phyloP scores from a whole-genome alignment of 2,329 filamentous ascomycete genomes.

The Colletotrichum higginsianum region DNA sequence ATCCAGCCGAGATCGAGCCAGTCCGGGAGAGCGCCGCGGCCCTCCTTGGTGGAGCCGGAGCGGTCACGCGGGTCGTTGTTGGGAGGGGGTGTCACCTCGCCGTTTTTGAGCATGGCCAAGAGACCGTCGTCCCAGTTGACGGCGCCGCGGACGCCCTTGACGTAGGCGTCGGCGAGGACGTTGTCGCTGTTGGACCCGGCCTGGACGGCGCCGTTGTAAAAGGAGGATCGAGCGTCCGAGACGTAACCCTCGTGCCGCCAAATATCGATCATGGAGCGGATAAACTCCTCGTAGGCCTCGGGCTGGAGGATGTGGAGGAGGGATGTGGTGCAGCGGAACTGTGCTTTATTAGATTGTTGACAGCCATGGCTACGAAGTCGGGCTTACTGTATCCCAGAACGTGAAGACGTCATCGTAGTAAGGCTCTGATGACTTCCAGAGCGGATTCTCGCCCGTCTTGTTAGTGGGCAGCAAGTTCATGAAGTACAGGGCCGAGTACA shows the following conservation, averaged over 20 bases:
- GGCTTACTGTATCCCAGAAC: slow-evolving; percentile 68
- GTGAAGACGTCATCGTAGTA: slow-evolving; percentile 83
- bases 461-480: slow-evolving; percentile 80
- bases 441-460: slow-evolving; percentile 79
- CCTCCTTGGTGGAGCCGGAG: slow-evolving; percentile 76
- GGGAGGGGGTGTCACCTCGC: slow-evolving; percentile 73
- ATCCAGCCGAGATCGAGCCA: slow-evolving; percentile 78
- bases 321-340: slow-evolving; percentile 75
- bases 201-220: slow-evolving; percentile 79
- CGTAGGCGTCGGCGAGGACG: slow-evolving; percentile 79
- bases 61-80: slow-evolving; percentile 70
- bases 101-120: slow-evolving; percentile 76
- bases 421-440: slow-evolving; percentile 75
- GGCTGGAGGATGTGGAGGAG: slow-evolving; percentile 78
- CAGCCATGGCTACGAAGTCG: background rate
- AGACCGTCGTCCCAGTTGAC: slow-evolving; percentile 77
- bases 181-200: slow-evolving; percentile 81
- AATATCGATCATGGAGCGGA: slow-evolving; percentile 78
- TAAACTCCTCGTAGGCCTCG: slow-evolving; percentile 72
- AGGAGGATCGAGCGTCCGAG: slow-evolving; percentile 76
- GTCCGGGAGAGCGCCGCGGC: slow-evolving; percentile 77
- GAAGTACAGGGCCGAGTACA: slow-evolving; percentile 80
- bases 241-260: slow-evolving; percentile 76
- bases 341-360: background rate
- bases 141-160: slow-evolving; percentile 75